Conservation (phyloP, 371 early-diverging fungal species). For the Entomophthora muscae region DNA sequence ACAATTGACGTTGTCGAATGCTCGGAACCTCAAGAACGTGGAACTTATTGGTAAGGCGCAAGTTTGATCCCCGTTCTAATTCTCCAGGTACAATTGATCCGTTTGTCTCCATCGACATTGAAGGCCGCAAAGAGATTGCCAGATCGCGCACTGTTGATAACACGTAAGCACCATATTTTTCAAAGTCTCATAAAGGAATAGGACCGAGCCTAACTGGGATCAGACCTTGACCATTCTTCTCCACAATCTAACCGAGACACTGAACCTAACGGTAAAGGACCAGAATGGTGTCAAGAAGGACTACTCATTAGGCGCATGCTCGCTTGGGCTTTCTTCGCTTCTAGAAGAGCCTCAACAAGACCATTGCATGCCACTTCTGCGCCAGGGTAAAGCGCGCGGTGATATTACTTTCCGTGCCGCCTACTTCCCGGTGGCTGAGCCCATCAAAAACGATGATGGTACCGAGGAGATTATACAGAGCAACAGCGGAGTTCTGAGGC, state of each 20-base stretch:
- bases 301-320: constrained; percentile 39
- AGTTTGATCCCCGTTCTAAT: not conserved
- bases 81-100: constrained; percentile 7
- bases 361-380: constrained; percentile 9
- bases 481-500: not conserved
- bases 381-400: constrained; percentile 9
- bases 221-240: constrained; percentile 55
- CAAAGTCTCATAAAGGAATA: not conserved
- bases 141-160: not conserved
- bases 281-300: constrained; percentile 42
- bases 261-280: constrained; percentile 61
- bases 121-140: constrained; percentile 4
- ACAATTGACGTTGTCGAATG: constrained; percentile 53
- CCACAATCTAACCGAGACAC: constrained; percentile 36
- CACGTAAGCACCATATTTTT: constrained; percentile 3
- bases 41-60: constrained; percentile 66
- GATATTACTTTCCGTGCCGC: constrained; percentile 6
- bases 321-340: constrained; percentile 11
- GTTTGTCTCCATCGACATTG: constrained; percentile 6
- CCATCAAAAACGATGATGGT: constrained; percentile 8
- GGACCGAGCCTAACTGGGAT: constrained; percentile 66
- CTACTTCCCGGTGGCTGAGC: constrained; percentile 11
- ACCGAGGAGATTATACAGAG: not conserved
- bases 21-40: constrained; percentile 49
- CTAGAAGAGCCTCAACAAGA: constrained; percentile 16